Conservation (phyloP, 371 early-diverging fungal species). For the Encephalitozoon intestinalis region DNA sequence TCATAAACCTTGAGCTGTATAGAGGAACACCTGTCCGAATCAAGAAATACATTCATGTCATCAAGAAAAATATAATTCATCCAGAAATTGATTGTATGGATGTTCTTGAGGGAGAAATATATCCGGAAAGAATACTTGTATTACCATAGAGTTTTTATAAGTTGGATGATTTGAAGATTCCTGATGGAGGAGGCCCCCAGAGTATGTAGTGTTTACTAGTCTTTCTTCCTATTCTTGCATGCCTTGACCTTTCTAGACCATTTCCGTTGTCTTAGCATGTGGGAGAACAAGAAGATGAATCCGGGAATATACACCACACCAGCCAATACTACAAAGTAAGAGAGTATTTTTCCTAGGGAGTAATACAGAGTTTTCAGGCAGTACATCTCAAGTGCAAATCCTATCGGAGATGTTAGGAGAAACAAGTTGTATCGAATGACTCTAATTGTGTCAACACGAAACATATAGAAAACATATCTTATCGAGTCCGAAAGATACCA, state of each 20-base stretch:
- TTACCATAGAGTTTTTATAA: neutral
- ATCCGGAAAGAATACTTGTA: conserved; percentile 16
- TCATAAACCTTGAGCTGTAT: conserved; percentile 11
- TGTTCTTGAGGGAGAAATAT: conserved; percentile 29
- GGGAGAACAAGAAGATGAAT: conserved; percentile 32
- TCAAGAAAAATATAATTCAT: conserved; percentile 1
- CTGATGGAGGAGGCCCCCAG: neutral
- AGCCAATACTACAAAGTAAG: neutral
- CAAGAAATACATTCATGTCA: conserved; percentile 25
- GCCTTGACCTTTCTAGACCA: neutral
- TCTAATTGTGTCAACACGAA: conserved; percentile 13
- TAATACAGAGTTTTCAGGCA: neutral
- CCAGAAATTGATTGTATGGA: conserved; percentile 16
- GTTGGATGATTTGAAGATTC: neutral
- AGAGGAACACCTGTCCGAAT: conserved; percentile 17
- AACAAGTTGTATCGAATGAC: conserved; percentile 42
- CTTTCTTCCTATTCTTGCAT: neutral
- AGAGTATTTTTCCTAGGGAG: neutral
- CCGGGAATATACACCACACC: conserved; percentile 23
- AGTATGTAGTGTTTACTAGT: neutral
- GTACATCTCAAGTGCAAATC: conserved; percentile 31
- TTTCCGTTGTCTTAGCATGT: conserved; percentile 39
- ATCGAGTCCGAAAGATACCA: conserved; percentile 45
- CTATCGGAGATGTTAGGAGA: conserved; percentile 41
- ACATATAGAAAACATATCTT: conserved; percentile 45